Evolutionary conservation across 2,329 filamentous ascomycete genomes (phyloP).

Genomic region (Sporothrix sp.): DNA sequence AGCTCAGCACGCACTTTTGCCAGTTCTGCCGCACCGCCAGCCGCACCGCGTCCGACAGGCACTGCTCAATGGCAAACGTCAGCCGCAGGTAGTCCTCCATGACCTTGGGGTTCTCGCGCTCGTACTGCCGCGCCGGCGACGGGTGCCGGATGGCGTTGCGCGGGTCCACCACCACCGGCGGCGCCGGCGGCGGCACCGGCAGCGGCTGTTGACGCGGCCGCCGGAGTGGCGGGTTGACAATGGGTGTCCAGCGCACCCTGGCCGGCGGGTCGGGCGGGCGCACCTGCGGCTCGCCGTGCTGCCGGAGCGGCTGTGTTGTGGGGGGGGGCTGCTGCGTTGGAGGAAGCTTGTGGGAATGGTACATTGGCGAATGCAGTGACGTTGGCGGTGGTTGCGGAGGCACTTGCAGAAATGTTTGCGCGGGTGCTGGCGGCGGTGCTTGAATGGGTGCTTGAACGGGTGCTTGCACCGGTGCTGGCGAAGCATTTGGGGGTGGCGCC

Average conservation of each 20-base stretch:
- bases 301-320: neutral
- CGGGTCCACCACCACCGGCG: neutral
- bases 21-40: slow-evolving; percentile 41
- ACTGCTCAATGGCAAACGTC: slow-evolving; percentile 31
- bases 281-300: neutral
- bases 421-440: neutral
- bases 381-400: neutral
- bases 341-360: neutral
- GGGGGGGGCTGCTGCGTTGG: neutral
- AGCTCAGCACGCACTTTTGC: slow-evolving; percentile 40
- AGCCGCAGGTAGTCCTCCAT: slow-evolving; percentile 31
- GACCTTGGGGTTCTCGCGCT: slow-evolving; percentile 26
- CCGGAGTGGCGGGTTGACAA: slow-evolving; percentile 26
- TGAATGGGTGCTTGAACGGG: neutral
- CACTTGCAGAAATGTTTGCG: too few relatives aligned
- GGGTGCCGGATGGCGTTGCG: slow-evolving; percentile 22
- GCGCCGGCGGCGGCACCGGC: neutral
- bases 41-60: slow-evolving; percentile 36
- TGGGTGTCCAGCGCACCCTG: slow-evolving; percentile 16
- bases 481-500: too few relatives aligned
- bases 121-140: slow-evolving; percentile 27
- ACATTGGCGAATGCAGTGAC: neutral
- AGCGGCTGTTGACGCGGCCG: neutral
- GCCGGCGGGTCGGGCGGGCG: slow-evolving; percentile 11
- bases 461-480: neutral